Evolutionary conservation across 257 asterid species (phyloP), one percentile per base, ranked within the genome.

Genomic region (Nicotiana obtusifolia): DNA sequence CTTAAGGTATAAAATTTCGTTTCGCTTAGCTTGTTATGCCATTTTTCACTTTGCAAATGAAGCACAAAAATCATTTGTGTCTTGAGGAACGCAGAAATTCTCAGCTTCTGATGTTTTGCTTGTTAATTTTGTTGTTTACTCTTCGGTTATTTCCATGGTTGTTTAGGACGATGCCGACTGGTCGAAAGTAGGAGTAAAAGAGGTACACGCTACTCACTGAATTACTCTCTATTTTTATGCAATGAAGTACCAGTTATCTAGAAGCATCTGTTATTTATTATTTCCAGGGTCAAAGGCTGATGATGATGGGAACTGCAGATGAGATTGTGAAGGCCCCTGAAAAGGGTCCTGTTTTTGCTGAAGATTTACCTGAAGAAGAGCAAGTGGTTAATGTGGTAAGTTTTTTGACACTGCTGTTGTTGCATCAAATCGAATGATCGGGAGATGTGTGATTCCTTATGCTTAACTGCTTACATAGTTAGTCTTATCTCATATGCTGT

Each of bases 241-340:
- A 10, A n/a, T 75, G 49, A 84, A 56, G 64, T 41, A 10, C 19
- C 57, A 80, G 81, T 61, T 61, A 37, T 64, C 67, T 67, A 61
- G 16, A 64, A 41, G 73, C 78, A 33, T 41, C 56, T 41, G 28
- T 73, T 49, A 69, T 31, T 31, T 80, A 52, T 69, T 83, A 85
- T 82, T 61, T 83, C 76, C 85, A 96, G 99, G 99, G 99, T 82
- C 99, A 96, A 90, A 93, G 95, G 81, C 87, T 96, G 84, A 96
- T 96, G 99, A 96, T 96, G 99, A 96, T 94, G 98, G 99, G 99
- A 86, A 96, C 98, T 54, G 99, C 98, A 19, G 99, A 92, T 86
- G 99, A 94, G 89, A 89, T 96, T 69, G 92, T 96, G 44, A 96
- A 94, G 92, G 98, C 98, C 81, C 99, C 99, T 28, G 98, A 96